Evolutionary conservation across 805 yeast species (phyloP).

Genomic region (Zygosaccharomyces gambellarensis): DNA sequence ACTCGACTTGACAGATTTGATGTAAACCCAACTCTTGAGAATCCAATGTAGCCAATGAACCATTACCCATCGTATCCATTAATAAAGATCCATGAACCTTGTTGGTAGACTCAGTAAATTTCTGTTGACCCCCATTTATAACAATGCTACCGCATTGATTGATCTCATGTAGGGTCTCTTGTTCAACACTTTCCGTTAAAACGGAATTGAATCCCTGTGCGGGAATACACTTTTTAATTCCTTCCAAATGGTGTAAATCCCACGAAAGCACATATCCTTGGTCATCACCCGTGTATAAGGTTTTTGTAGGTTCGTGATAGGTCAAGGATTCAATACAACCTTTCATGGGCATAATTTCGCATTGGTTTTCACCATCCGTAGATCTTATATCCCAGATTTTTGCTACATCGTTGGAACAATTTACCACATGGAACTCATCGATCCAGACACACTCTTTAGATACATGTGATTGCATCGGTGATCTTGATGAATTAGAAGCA

Average conservation of each 20-base stretch:
- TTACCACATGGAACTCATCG: constrained; percentile 22
- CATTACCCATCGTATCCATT: constrained; percentile 15
- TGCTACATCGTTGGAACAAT: constrained; percentile 19
- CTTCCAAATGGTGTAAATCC: constrained; percentile 22
- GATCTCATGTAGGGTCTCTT: constrained; percentile 11
- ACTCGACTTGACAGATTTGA: constrained; percentile 20
- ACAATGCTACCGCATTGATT: constrained; percentile 30
- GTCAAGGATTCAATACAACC: constrained; percentile 22
- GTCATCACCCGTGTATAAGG: constrained; percentile 22
- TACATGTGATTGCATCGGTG: constrained; percentile 16
- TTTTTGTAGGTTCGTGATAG: constrained; percentile 12
- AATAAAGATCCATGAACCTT: constrained; percentile 11
- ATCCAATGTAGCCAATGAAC: constrained; percentile 18
- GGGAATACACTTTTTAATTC: constrained; percentile 17
- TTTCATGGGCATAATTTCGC: constrained; percentile 20
- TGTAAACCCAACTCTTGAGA: constrained; percentile 27
- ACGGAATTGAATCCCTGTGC: constrained; percentile 23
- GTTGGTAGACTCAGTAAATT: constrained; percentile 1
- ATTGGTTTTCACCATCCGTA: constrained; percentile 17
- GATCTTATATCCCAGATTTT: constrained; percentile 29
- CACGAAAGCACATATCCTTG: constrained; percentile 24
- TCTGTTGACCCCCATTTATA: constrained; percentile 11
- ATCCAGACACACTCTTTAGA: constrained; percentile 23
- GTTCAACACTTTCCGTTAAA: constrained; percentile 3
- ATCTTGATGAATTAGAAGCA: constrained; percentile 10